Conservation (phyloP, 2,329 filamentous ascomycete genomes). For the Fusarium praegraminearum region DNA sequence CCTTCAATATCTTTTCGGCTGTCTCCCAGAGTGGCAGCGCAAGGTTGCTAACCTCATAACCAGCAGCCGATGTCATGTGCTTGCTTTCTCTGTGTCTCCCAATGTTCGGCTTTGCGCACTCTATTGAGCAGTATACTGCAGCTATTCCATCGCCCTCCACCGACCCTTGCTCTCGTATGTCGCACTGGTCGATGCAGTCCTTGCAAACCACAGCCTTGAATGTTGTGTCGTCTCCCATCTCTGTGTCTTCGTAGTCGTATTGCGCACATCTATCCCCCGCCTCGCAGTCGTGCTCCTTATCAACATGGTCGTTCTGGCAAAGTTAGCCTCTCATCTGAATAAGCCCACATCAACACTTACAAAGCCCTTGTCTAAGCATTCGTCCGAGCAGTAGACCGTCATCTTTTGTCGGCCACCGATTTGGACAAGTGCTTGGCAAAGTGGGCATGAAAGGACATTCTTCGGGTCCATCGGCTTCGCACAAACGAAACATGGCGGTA, state of each 20-base stretch:
- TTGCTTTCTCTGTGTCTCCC: slow-evolving; percentile 53
- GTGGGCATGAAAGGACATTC: slow-evolving; percentile 57
- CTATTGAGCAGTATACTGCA: slow-evolving; percentile 56
- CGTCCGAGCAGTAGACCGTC: slow-evolving; percentile 60
- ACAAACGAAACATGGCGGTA: slow-evolving; percentile 58
- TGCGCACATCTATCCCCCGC: slow-evolving; percentile 57
- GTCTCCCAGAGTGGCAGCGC: slow-evolving; percentile 43
- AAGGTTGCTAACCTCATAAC: slow-evolving; percentile 40
- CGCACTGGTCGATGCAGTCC: slow-evolving; percentile 54
- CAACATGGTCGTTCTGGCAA: slow-evolving; percentile 55
- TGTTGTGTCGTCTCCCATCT: slow-evolving; percentile 52
- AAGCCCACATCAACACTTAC: slow-evolving; percentile 50
- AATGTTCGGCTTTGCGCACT: slow-evolving; percentile 59
- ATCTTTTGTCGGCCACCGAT: slow-evolving; percentile 53
- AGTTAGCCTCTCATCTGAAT: slow-evolving; percentile 40
- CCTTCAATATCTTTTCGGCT: slow-evolving; percentile 47
- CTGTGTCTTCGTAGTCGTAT: slow-evolving; percentile 55
- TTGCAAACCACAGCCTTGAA: slow-evolving; percentile 55
- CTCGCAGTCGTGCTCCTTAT: slow-evolving; percentile 56
- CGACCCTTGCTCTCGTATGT: slow-evolving; percentile 6
- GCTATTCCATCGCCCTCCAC: slow-evolving; percentile 31
- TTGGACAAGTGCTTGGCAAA: slow-evolving; percentile 59
- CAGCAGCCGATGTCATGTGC: slow-evolving; percentile 44
- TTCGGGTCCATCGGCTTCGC: slow-evolving; percentile 50
- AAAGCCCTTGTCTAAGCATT: slow-evolving; percentile 56